Evolutionary conservation across 2,329 filamentous ascomycete species (phyloP), one percentile per base, ranked within the genome.

Genomic region (Nigrospora osmanthi): DNA sequence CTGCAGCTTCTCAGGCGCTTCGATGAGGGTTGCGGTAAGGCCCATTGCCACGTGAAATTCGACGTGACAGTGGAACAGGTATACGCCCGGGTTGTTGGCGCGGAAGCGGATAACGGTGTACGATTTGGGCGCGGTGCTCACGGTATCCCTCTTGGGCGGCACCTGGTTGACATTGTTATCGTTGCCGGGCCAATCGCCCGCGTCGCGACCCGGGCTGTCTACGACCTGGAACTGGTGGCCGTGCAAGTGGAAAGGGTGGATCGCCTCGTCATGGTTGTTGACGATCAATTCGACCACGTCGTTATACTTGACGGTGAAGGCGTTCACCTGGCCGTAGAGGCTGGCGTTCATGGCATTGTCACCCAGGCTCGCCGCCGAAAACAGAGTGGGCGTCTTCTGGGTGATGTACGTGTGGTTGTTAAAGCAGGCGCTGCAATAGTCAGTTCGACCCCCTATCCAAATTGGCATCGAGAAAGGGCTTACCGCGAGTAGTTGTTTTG

Each of bases 311-410:
- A 69, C 58, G 30, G 71, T 53, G 50, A 67, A 68, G 6, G 70
- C 65, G 48, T 66, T 62, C 38, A 73, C 60, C 35, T 58, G 59
- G 17, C 71, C 71, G 47, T 74, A 74, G 6, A 72, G 60, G 3
- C 46, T 32, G 0, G 66, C 58, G 50, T 74, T 57, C 6, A 59
- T 63, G 55, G 72, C 72, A 55, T 63, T 52, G 1, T 60, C 53
- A 5, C 75, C 75, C 1, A 76, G 66, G 0, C 80, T 80, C 3
- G 85, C 70, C n/a, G 75, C 84, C 3, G 81, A 82, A 69, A 87
- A 89, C 6, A 90, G 67, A 0, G 81, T 79, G 0, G 85, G 85
- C 0, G 88, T 83, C 55, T 80, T 77, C 42, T 84, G 84, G 9
- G 60, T 49, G n/a, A 84, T 73, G 57, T 86, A 89, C 7, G 82